Evolutionary conservation across 2,329 filamentous ascomycete genomes (phyloP), one percentile per base, ranked within the genome.

Genomic region (Penicillium psychrosexuale): DNA sequence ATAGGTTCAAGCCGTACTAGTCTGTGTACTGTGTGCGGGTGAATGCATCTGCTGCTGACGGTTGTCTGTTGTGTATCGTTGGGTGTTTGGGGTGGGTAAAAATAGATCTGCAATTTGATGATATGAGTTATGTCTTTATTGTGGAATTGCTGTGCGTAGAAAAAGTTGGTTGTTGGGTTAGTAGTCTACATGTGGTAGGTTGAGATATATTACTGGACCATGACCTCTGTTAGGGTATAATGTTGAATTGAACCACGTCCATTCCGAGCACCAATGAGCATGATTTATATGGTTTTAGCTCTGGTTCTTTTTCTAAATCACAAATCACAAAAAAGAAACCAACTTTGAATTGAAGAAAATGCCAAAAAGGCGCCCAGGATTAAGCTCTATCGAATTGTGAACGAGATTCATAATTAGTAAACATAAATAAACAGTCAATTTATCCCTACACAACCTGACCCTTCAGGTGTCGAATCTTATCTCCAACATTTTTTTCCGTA

Each of bases 1-100:
- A 73, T 24, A 60, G 74, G 22, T 76, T 70, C 45, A 74, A 69
- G 58, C 74, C 74, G 17, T 76, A 74, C 47, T 74, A 61, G 63
- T 53, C 51, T 44, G 30, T 45, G 22, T 44, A 47, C 42, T 38
- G 8, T 17, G 22, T 22, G 37, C 47, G 52, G 56, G 27, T 45
- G 47, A 30, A 47, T 34, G 46, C 54, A 56, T 44, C 27, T 34
- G 6, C 5, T 39, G 3, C 9, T 40, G 34, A 12, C 34, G 8
- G 34, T 33, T 36, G 28, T 54, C 42, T 57, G 50, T 59, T 50
- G 47, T 68, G 48, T 64, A 63, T 57, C 47, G 44, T 48, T 42
- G 39, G 58, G 50, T 53, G 52, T 61, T 51, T 57, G 43, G 13
- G 39, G 22, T 33, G 15, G 42, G 24, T 36, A 62, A 53, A 62